Percentiles rank a stretch among this genome's conserved stretches.
These are phyloP conservation scores for Sclerotiophoma versabilis DNA, from an alignment of 2,329 filamentous ascomycete genomes.

Conservation along the genomic window DNA sequence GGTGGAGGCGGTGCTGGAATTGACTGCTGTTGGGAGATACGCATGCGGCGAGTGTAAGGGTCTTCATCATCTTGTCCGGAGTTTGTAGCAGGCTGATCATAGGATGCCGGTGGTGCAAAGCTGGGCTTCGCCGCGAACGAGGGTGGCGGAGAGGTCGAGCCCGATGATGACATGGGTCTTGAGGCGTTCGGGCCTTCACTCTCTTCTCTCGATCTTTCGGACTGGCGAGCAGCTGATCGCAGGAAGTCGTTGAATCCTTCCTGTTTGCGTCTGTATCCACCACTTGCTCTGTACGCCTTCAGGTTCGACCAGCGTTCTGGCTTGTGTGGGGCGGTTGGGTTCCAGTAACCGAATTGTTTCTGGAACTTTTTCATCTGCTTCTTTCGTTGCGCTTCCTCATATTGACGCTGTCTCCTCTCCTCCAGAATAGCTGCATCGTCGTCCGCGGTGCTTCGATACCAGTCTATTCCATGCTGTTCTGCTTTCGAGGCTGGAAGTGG, in stretches of 20 bases:
- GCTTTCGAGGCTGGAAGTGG: slow-evolving; percentile 17
- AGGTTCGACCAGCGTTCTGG: slow-evolving; percentile 36
- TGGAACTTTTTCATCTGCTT: slow-evolving; percentile 73
- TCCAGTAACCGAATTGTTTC: slow-evolving; percentile 69
- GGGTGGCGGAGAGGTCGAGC: slow-evolving; percentile 17
- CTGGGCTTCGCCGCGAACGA: slow-evolving; percentile 32
- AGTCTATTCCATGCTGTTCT: slow-evolving; percentile 37
- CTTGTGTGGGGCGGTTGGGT: slow-evolving; percentile 49
- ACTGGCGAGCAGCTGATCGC: slow-evolving; percentile 22
- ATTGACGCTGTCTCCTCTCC: slow-evolving; percentile 70
- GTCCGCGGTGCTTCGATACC: slow-evolving; percentile 81
- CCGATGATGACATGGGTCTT: slow-evolving; percentile 22
- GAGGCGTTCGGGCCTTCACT: slow-evolving; percentile 22
- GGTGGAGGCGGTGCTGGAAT: slow-evolving; percentile 19
- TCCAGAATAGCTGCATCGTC: slow-evolving; percentile 76
- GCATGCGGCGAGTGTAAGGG: slow-evolving; percentile 32
- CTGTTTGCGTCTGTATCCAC: slow-evolving; percentile 33
- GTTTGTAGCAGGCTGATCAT: slow-evolving; percentile 20
- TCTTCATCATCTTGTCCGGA: slow-evolving; percentile 36
- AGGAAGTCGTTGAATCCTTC: slow-evolving; percentile 37
- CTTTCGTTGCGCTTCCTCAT: slow-evolving; percentile 69
- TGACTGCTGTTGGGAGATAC: slow-evolving; percentile 21
- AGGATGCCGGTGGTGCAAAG: slow-evolving; percentile 58
- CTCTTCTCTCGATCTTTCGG: slow-evolving; percentile 17
- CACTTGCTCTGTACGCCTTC: slow-evolving; percentile 35